These are phyloP conservation scores for Hamigera avellanea DNA, from an alignment of 495 filamentous ascomycete species.

Conservation along the genomic window DNA sequence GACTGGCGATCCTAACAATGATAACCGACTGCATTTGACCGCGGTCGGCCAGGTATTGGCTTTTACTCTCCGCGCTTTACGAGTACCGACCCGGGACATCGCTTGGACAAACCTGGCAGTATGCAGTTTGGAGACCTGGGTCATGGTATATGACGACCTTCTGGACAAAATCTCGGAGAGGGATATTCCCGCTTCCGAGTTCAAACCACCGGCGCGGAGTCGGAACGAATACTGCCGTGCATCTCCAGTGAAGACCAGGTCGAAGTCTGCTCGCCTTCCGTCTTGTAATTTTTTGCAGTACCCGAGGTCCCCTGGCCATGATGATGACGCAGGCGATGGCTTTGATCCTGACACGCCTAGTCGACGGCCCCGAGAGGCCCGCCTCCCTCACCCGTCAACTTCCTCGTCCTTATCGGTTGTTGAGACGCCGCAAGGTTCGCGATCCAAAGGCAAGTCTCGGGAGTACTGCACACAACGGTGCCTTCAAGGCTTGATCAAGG, in stretches of 20 bases:
- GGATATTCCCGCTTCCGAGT: conserved; percentile 11
- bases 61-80: conserved; percentile 9
- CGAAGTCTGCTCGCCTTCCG: conserved; percentile 2
- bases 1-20: background rate
- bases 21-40: conserved; percentile 10
- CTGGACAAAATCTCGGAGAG: conserved; percentile 18
- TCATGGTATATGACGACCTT: conserved; percentile 23
- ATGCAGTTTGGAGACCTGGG: conserved; percentile 19
- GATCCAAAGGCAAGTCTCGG: conserved; percentile 16
- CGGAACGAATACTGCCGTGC: conserved; percentile 6
- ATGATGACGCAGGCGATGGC: conserved; percentile 6
- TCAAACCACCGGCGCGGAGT: conserved; percentile 6
- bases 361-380: background rate
- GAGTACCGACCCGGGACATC: too few relatives aligned
- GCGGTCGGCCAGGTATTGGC: conserved; percentile 8
- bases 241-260: conserved; percentile 16
- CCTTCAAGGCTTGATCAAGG: conserved; percentile 21
- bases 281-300: conserved; percentile 5
- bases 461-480: conserved; percentile 34
- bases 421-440: conserved; percentile 2
- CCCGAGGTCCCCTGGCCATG: conserved; percentile 2
- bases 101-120: too few relatives aligned
- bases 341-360: conserved; percentile 7
- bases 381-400: conserved; percentile 2
- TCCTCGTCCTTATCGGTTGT: conserved; percentile 1